These are phyloP conservation scores for Waltergamsia citrina DNA, from an alignment of 2,329 filamentous ascomycete genomes.

Conservation along the genomic window DNA sequence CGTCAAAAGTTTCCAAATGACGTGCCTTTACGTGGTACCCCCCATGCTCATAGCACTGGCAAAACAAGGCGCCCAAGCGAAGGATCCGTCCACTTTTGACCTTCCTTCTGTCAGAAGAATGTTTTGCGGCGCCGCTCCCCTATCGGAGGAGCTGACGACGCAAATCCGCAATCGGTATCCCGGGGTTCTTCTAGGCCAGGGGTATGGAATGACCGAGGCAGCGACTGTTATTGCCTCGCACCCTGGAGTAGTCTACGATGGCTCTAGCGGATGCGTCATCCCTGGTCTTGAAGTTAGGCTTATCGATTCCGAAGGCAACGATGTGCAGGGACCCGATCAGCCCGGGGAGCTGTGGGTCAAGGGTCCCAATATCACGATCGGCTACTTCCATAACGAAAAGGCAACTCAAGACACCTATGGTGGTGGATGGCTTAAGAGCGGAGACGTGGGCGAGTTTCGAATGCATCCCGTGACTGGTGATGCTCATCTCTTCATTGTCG, in stretches of 20 bases:
- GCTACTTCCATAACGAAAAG: too few species aligned
- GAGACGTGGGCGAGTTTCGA: constrained; percentile 57
- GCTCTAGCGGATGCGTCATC: constrained; percentile 5
- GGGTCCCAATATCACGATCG: constrained; percentile 63
- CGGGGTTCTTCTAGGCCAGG: constrained; percentile 2
- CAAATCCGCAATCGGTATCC: constrained; percentile 3
- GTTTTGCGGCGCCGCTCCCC: constrained; percentile 4
- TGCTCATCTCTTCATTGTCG: constrained; percentile 68
- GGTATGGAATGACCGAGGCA: constrained; percentile 5
- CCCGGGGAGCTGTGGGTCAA: constrained; percentile 57
- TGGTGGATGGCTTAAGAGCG: constrained; percentile 64
- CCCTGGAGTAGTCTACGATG: constrained; percentile 3
- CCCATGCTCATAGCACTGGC: too few species aligned
- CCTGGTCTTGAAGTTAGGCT: constrained; percentile 2
- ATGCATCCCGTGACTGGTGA: constrained; percentile 42
- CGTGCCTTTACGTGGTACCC: too few species aligned
- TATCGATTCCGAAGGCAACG: constrained; percentile 26
- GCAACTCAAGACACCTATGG: constrained; percentile 57
- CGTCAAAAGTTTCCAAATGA: too few species aligned
- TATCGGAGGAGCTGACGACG: background rate
- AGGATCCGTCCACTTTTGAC: too few species aligned
- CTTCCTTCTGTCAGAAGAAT: constrained; percentile 4
- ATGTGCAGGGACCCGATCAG: constrained; percentile 22
- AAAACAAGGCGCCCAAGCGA: too few species aligned
- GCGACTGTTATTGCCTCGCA: constrained; percentile 3